Evolutionary conservation across 2,329 filamentous ascomycete genomes (phyloP).

Genomic region (Paradendryphiella salina): DNA sequence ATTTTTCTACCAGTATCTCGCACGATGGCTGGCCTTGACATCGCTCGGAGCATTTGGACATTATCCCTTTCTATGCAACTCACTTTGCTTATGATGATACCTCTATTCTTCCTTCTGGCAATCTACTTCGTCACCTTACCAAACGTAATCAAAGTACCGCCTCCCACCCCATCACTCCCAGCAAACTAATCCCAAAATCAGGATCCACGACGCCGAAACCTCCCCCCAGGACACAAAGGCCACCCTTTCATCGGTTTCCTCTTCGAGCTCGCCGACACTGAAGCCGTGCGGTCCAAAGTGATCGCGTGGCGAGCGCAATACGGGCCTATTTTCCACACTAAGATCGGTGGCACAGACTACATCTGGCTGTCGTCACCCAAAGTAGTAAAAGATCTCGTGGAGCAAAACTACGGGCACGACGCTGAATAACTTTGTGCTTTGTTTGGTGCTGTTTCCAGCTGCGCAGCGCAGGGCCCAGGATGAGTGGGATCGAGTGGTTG

Average conservation of each 20-base stretch:
- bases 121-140: conserved; percentile 38
- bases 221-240: conserved; percentile 22
- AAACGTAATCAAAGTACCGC: conserved; percentile 34
- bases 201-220: conserved; percentile 26
- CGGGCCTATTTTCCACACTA: conserved; percentile 48
- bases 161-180: neutral
- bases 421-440: conserved; percentile 38
- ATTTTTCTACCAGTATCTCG: neutral
- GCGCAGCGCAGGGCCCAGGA: conserved; percentile 33
- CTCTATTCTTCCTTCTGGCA: conserved; percentile 26
- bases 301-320: conserved; percentile 44
- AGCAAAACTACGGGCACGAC: conserved; percentile 40
- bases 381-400: conserved; percentile 59
- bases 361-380: conserved; percentile 53
- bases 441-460: conserved; percentile 35
- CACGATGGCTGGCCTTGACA: conserved; percentile 16
- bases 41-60: neutral
- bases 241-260: conserved; percentile 49
- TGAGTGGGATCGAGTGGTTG: conserved; percentile 39
- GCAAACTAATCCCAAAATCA: conserved; percentile 6
- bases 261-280: conserved; percentile 44
- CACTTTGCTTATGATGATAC: conserved; percentile 16
- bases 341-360: conserved; percentile 48
- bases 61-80: conserved; percentile 19
- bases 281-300: conserved; percentile 38